Evolutionary conservation across 352 stramenopile genomes (phyloP).

Genomic region (Nothophytophthora sp.): DNA sequence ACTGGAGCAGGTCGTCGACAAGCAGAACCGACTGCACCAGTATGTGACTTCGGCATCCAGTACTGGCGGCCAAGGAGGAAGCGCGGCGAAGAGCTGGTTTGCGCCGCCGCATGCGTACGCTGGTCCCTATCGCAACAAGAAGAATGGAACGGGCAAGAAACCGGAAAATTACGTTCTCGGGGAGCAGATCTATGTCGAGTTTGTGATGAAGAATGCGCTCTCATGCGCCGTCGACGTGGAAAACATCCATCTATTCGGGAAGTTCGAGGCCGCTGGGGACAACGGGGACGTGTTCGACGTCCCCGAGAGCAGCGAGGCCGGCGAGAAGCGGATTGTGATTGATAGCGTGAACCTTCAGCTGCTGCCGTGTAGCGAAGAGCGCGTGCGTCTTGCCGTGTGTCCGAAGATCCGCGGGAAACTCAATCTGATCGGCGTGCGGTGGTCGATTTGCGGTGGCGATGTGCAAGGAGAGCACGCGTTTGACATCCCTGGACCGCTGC

Average conservation of each 20-base stretch:
- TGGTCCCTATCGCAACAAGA: conserved; percentile 58
- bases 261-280: conserved; percentile 42
- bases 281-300: conserved; percentile 41
- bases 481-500: conserved; percentile 71
- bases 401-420: conserved; percentile 61
- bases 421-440: conserved; percentile 70
- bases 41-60: conserved; percentile 32
- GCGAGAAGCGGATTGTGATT: conserved; percentile 47
- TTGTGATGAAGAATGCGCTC: conserved; percentile 87
- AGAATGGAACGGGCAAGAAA: conserved; percentile 34
- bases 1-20: conserved; percentile 52
- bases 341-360: conserved; percentile 77
- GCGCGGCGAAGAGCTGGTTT: conserved; percentile 44
- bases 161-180: conserved; percentile 68
- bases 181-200: conserved; percentile 86
- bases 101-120: conserved; percentile 49
- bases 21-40: conserved; percentile 67
- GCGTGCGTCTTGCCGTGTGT: conserved; percentile 66
- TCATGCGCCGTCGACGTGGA: conserved; percentile 83
- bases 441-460: conserved; percentile 82
- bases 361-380: conserved; percentile 73
- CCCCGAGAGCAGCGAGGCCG: conserved; percentile 29
- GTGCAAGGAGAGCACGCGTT: conserved; percentile 84
- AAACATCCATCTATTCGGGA: conserved; percentile 81
- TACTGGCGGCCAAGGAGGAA: conserved; percentile 4